These are phyloP conservation scores for Starmera stellimalicola DNA, from an alignment of 1,139 yeast species.

Conservation along the genomic window DNA sequence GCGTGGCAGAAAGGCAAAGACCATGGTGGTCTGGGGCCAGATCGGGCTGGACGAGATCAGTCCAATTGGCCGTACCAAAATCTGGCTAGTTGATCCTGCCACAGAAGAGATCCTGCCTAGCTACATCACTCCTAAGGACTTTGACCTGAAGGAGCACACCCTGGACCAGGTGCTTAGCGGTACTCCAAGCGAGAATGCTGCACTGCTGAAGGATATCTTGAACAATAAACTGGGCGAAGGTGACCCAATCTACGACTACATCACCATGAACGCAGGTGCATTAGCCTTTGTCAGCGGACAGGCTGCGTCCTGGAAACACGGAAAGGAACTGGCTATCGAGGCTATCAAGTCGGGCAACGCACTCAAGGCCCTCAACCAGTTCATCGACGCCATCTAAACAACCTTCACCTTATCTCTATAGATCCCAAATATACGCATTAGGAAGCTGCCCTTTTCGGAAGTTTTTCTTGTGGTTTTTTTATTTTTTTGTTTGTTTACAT, in stretches of 20 bases:
- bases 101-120: slow-evolving; percentile 28
- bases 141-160: slow-evolving; percentile 70
- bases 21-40: slow-evolving; percentile 88
- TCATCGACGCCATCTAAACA: slow-evolving; percentile 43
- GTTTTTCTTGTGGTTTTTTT: background rate
- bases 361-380: slow-evolving; percentile 42
- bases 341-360: slow-evolving; percentile 67
- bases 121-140: slow-evolving; percentile 54
- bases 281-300: slow-evolving; percentile 70
- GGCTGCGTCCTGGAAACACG: slow-evolving; percentile 61
- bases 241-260: slow-evolving; percentile 76
- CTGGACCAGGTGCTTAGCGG: slow-evolving; percentile 67
- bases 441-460: background rate
- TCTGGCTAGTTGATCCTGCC: slow-evolving; percentile 63
- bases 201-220: slow-evolving; percentile 43
- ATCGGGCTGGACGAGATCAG: slow-evolving; percentile 90
- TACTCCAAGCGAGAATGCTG: slow-evolving; percentile 81
- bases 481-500: background rate
- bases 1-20: slow-evolving; percentile 39
- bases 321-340: slow-evolving; percentile 63
- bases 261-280: slow-evolving; percentile 79
- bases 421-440: no score
- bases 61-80: slow-evolving; percentile 71
- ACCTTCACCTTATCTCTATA: no score
- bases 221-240: slow-evolving; percentile 36